Percentiles rank a stretch among this genome's conserved stretches.
Evolutionary conservation across 768 basidiomycete species (phyloP).

Genomic region (Leucocoprinus sp.): DNA sequence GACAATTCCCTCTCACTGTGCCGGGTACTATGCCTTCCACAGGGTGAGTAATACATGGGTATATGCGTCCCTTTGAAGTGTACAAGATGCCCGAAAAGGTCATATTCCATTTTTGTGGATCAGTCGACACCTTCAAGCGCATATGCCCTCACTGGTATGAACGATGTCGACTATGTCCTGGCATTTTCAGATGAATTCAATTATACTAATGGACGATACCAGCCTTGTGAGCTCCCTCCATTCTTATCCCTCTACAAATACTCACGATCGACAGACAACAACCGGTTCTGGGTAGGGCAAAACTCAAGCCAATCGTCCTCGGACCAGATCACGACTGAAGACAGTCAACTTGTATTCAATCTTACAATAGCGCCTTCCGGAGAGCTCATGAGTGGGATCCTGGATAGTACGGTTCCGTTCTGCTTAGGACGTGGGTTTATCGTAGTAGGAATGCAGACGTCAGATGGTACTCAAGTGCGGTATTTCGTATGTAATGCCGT

Average conservation of each 20-base stretch:
- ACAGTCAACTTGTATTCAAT: slow-evolving; percentile 60
- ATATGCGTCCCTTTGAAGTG: neutral
- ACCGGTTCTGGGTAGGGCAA: slow-evolving; percentile 61
- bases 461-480: neutral
- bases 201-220: slow-evolving; percentile 51
- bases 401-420: slow-evolving; percentile 11
- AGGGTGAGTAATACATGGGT: neutral
- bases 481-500: slow-evolving; percentile 2
- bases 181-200: slow-evolving; percentile 80
- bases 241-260: neutral
- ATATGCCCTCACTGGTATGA: slow-evolving; percentile 57
- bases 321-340: slow-evolving; percentile 50
- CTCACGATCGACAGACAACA: slow-evolving; percentile 31
- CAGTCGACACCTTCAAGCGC: slow-evolving; percentile 53
- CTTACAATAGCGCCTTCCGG: slow-evolving; percentile 29
- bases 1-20: slow-evolving; percentile 37
- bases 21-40: neutral
- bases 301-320: slow-evolving; percentile 77
- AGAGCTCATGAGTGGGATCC: slow-evolving; percentile 4
- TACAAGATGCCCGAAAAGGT: neutral
- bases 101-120: slow-evolving; percentile 39
- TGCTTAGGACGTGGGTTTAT: slow-evolving; percentile 18
- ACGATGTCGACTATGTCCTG: slow-evolving; percentile 58
- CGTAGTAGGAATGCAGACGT: slow-evolving; percentile 11
- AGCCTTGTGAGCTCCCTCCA: slow-evolving; percentile 20